Base-by-base conservation (phyloP, 2,329 filamentous ascomycete genomes). In the Parascedosporium putredinis region DNA sequence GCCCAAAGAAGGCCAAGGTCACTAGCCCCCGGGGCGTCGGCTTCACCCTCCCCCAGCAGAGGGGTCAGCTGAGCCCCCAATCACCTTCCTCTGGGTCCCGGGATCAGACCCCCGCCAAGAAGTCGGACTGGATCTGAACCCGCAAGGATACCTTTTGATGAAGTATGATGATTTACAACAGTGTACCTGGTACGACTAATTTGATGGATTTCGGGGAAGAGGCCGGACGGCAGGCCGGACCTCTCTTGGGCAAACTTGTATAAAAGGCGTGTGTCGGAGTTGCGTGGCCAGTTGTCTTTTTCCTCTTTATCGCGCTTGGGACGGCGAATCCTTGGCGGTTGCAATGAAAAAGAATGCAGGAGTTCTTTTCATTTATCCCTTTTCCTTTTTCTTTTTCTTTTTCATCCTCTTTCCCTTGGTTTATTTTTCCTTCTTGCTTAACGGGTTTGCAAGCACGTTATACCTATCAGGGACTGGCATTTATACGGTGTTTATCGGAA, bases 11-110 rank as follows among this genome's bases (percentile, higher is more conserved):
- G 51, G 53, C 57, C n/a, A 70, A 64, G 54, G 57, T 71, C 10
- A 63, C 67, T 4, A 73, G 69, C 51, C 69, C 69, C 2, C 66
- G 59, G 53, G 70, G 69, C 1, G 70, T 70, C 18, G 69, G 69
- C 25, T 71, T 70, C 56, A 65, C 60, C 44, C 31, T 46, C n/a
- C 49, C 42, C 5, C 43, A 18, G 2, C 42, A 18, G 8, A 18
- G 49, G 18, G 10, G 25, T 42, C 20, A 20, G 12, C 42, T 12
- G 25, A 29, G 38, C 27, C 47, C 8, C 25, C 25, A 43, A 34
- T 25, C 36, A 40, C 18, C 38, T 42, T 10, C 38, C 23, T 42
- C 38, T 20, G 16, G 16, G 16, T 42, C 38, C 38, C 38, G 38
- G 23, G 38, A 42, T 20, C 38, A 42, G 38, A 20, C 38, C 18